These are phyloP conservation scores for Trypanosoma cruzi DNA, from an alignment of 208 protist genomes.

Conservation along the genomic window DNA sequence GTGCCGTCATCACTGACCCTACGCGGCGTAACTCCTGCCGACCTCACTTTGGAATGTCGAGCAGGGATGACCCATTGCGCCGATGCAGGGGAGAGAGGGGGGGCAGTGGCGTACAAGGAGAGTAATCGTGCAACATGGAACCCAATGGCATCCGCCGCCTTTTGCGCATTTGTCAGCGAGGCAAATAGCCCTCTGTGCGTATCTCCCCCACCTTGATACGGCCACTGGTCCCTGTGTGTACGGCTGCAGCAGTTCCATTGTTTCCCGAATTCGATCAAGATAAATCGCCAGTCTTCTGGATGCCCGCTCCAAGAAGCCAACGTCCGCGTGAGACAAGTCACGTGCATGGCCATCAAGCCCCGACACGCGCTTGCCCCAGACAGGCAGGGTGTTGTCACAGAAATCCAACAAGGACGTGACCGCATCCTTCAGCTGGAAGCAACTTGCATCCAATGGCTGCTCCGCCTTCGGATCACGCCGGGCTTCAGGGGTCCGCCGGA, in stretches of 20 bases:
- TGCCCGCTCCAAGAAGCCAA: conserved; percentile 23
- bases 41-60: background rate
- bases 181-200: conserved; percentile 1
- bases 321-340: background rate
- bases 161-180: background rate
- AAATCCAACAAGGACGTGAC: conserved; percentile 13
- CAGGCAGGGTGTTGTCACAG: conserved; percentile 1
- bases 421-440: background rate
- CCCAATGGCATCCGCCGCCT: background rate
- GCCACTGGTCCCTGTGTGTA: background rate
- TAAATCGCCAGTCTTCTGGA: background rate
- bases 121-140: conserved; percentile 5
- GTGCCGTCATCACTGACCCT: too few species aligned
- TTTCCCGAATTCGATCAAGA: background rate
- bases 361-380: conserved; percentile 9
- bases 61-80: background rate
- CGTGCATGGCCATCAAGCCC: background rate
- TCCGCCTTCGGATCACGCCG: background rate
- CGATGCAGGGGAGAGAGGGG: background rate
- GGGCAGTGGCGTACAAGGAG: background rate
- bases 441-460: background rate
- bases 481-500: background rate
- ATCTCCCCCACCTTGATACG: background rate
- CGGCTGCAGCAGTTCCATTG: background rate
- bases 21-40: background rate